These are phyloP conservation scores for Austroboletus olivaceoglutinosus DNA, from an alignment of 1,284 basidiomycete species.

Conservation along the genomic window DNA sequence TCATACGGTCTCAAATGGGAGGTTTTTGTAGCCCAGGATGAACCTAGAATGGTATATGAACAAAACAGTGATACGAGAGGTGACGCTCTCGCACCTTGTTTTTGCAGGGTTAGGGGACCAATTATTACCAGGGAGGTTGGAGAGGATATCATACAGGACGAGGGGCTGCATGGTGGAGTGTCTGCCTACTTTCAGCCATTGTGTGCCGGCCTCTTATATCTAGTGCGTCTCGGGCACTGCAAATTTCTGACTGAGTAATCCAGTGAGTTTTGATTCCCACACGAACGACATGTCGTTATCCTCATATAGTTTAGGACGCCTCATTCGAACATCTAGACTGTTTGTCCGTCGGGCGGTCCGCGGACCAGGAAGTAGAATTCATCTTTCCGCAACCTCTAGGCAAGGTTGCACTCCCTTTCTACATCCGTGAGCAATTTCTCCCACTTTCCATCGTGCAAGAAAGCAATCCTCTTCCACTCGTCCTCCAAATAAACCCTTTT, in stretches of 20 bases:
- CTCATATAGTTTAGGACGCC: too few species aligned
- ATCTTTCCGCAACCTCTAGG: neutral
- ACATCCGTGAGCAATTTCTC: slow-evolving; percentile 19
- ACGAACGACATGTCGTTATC: too few species aligned
- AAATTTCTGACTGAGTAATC: too few species aligned
- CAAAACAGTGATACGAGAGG: neutral
- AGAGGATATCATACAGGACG: neutral
- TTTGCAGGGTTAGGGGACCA: slow-evolving; percentile 26
- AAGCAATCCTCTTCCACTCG: slow-evolving; percentile 25
- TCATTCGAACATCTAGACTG: too few species aligned
- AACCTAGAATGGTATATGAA: slow-evolving; percentile 13
- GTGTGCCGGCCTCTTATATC: too few species aligned
- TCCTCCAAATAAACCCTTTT: slow-evolving; percentile 15
- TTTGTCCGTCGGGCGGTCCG: too few species aligned
- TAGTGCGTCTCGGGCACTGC: too few species aligned
- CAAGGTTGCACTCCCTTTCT: slow-evolving; percentile 24
- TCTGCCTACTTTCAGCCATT: neutral
- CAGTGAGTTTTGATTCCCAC: too few species aligned
- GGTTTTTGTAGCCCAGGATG: slow-evolving; percentile 30
- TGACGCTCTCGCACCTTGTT: slow-evolving; percentile 14
- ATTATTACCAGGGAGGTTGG: slow-evolving; percentile 17
- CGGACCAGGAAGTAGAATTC: too few species aligned
- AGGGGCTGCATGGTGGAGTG: slow-evolving; percentile 20
- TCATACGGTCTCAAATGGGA: slow-evolving; percentile 31
- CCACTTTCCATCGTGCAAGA: slow-evolving; percentile 26